Base-by-base conservation (phyloP, 2,329 filamentous ascomycete genomes). In the Alternaria metachromatica region DNA sequence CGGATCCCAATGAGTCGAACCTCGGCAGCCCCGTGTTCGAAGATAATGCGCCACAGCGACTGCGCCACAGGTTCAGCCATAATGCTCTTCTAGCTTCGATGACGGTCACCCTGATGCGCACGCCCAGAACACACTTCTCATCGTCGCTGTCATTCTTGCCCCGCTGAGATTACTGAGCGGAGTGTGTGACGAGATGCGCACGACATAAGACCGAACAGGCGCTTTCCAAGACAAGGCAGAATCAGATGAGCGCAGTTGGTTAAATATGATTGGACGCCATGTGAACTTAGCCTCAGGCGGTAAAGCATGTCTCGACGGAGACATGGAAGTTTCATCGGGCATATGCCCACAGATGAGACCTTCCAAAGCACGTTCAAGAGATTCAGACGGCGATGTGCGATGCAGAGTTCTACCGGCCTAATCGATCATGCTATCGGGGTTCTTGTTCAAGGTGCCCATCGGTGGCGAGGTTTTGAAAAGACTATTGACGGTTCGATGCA, bases 161-260 rank as follows among this genome's bases (percentile, higher is more conserved):
- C 6, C 10, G 9, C 13, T 45, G 13, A 43, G 26, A 33, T 30
- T 30, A 28, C 23, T 53, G 30, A 49, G 58, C 51, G 44, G 58
- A 60, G 33, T 4, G 43, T 55, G 51, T 48, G 51, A 60, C 58
- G 43, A 25, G 51, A 20, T 23, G 23, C 37, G 44, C 30, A 28
- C 30, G n/a, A 15, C 30, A 50, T 57, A 57, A 60, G 58, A 28
- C 58, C 44, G 51, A 49, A n/a, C 3, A 48, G 15, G 10, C 48
- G n/a, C 13, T 20, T 26, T 13, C 44, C 58, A 60, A 60, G 51
- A 26, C 58, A 21, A 60, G 58, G 58, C 58, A 60, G 58, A 60
- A 37, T 53, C 44, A 25, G 53, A 21, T 18, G 10, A 30, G 25
- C 9, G 30, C 49, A n/a, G 37, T 9, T 41, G 20, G 30, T 25